phyloP scores from a whole-genome alignment of 805 yeast genomes.

The Barnettozyma vustinii region DNA sequence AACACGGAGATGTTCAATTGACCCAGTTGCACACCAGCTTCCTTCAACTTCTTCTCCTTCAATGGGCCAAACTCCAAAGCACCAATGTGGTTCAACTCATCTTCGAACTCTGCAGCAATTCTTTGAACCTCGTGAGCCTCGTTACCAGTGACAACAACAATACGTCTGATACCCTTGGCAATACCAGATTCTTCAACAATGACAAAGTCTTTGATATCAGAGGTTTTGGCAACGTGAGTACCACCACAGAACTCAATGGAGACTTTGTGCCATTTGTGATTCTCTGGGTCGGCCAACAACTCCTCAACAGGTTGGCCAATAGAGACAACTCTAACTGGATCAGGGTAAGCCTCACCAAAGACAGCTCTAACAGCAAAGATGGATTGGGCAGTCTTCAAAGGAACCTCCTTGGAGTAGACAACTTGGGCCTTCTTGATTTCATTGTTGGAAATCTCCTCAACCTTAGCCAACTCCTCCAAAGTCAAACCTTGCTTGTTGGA shows the following conservation, averaged over 20 bases:
- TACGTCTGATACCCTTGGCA: slow-evolving; percentile 97
- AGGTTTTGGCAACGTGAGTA: slow-evolving; percentile 89
- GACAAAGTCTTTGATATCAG: slow-evolving; percentile 88
- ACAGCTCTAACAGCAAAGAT: slow-evolving; percentile 93
- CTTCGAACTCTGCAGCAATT: slow-evolving; percentile 66
- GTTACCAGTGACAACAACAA: slow-evolving; percentile 92
- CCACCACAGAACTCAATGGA: slow-evolving; percentile 99
- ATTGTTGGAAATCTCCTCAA: slow-evolving; percentile 70
- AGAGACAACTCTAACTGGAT: slow-evolving; percentile 96
- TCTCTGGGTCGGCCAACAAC: slow-evolving; percentile 63
- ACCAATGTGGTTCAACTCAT: slow-evolving; percentile 52
- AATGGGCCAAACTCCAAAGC: slow-evolving; percentile 64
- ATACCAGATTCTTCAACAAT: slow-evolving; percentile 94
- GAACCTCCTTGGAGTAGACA: slow-evolving; percentile 82
- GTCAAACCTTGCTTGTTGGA: slow-evolving; percentile 85
- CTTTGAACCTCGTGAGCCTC: slow-evolving; percentile 90
- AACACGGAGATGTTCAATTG: slow-evolving; percentile 77
- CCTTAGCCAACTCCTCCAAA: slow-evolving; percentile 61
- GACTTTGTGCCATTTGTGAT: slow-evolving; percentile 66
- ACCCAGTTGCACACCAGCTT: slow-evolving; percentile 77
- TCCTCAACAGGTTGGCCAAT: slow-evolving; percentile 90
- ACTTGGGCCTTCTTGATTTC: slow-evolving; percentile 63
- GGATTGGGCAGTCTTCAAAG: slow-evolving; percentile 62
- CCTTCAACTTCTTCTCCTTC: slow-evolving; percentile 81
- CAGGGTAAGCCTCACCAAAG: slow-evolving; percentile 98